Percentiles rank a stretch among this genome's conserved stretches.
Conservation (phyloP, 2,329 filamentous ascomycete species). For the Calonectria pteridis region DNA sequence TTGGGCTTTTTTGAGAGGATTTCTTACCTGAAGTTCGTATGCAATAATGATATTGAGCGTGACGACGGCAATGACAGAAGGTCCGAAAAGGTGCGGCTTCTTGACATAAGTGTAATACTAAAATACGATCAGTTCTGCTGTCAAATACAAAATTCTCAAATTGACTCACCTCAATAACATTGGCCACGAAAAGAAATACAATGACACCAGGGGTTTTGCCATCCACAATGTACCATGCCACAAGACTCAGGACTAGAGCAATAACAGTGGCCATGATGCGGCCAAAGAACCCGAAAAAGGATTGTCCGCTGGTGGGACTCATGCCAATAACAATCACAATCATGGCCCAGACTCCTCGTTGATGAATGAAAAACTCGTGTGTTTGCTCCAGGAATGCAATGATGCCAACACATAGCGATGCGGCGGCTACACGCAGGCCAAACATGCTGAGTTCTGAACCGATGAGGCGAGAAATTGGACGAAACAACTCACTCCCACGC, state of each 20-base stretch:
- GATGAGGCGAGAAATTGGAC: slow-evolving; percentile 15
- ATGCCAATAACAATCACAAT: slow-evolving; percentile 30
- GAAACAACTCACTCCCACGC: slow-evolving; percentile 18
- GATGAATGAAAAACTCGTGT: slow-evolving; percentile 23
- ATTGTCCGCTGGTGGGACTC: slow-evolving; percentile 28
- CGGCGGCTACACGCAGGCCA: slow-evolving; percentile 26
- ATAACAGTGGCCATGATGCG: slow-evolving; percentile 22
- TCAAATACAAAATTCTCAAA: not conserved
- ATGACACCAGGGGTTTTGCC: slow-evolving; percentile 26
- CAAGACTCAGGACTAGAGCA: slow-evolving; percentile 20
- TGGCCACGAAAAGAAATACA: slow-evolving; percentile 23
- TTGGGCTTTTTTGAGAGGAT: not conserved
- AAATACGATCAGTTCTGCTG: not conserved
- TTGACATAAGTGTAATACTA: slow-evolving; percentile 29
- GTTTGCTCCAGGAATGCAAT: slow-evolving; percentile 26
- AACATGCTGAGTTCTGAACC: slow-evolving; percentile 26
- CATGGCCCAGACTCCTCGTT: slow-evolving; percentile 29
- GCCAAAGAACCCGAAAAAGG: slow-evolving; percentile 24
- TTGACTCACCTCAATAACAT: slow-evolving; percentile 20
- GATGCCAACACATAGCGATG: slow-evolving; percentile 24
- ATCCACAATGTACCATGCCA: slow-evolving; percentile 24
- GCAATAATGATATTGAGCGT: slow-evolving; percentile 29
- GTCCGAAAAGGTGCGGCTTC: slow-evolving; percentile 27
- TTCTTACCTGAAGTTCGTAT: slow-evolving; percentile 30
- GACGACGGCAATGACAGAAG: slow-evolving; percentile 26